Conservation (phyloP, 2,329 filamentous ascomycete species). For the Drechslerella coelobrocha region DNA sequence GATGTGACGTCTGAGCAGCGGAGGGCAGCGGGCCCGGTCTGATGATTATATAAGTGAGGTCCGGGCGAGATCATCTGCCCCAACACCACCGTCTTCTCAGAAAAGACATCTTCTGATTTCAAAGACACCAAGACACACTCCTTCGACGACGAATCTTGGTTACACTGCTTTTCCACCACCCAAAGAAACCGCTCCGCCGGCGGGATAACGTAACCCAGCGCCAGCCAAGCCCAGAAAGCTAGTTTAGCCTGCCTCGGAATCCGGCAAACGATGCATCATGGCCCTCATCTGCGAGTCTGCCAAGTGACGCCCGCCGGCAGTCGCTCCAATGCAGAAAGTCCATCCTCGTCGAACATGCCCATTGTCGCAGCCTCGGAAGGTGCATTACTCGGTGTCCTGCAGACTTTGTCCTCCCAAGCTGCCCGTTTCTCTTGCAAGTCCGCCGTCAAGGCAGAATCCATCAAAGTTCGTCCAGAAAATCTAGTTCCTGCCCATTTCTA, state of each 20-base stretch:
- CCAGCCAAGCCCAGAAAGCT: background rate
- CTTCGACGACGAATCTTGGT: too few species aligned
- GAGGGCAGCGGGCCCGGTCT: too few species aligned
- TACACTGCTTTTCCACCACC: background rate
- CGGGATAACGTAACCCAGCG: background rate
- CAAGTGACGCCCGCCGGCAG: background rate
- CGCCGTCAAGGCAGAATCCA: background rate
- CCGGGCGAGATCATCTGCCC: too few species aligned
- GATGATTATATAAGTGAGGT: too few species aligned
- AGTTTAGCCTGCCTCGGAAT: conserved; percentile 30
- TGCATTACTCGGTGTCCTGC: conserved; percentile 8
- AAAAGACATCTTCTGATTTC: too few species aligned
- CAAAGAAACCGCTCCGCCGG: background rate
- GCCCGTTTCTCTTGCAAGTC: too few species aligned
- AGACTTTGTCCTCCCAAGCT: too few species aligned
- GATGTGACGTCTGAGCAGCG: too few species aligned
- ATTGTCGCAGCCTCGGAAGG: conserved; percentile 41
- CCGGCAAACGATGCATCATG: conserved; percentile 31
- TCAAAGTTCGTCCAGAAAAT: too few species aligned
- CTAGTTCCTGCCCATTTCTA: too few species aligned
- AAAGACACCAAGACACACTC: too few species aligned
- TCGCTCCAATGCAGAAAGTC: background rate
- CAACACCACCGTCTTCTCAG: too few species aligned
- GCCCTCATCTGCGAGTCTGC: conserved; percentile 9
- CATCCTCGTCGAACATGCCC: conserved; percentile 15